phyloP scores from a whole-genome alignment of 805 yeast species.

The Saccharomycopsis babjevae region DNA sequence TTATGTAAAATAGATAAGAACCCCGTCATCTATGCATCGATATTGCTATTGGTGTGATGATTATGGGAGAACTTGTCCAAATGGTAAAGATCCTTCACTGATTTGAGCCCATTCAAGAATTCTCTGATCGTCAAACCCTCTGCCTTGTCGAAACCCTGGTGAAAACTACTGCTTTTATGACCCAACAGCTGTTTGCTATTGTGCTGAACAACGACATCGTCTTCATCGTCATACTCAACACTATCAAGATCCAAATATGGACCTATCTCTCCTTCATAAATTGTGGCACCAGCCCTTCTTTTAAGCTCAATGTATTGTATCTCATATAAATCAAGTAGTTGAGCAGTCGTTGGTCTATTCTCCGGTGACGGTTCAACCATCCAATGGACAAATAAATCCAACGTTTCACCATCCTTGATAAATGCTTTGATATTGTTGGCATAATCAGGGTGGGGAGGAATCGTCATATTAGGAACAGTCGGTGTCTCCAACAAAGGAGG shows the following conservation, averaged over 20 bases:
- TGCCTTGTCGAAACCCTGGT: background rate
- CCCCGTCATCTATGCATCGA: background rate
- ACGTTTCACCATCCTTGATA: slow-evolving; percentile 47
- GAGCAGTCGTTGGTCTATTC: slow-evolving; percentile 66
- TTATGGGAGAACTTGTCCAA: slow-evolving; percentile 2
- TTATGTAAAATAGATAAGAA: background rate
- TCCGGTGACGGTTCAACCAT: slow-evolving; percentile 83
- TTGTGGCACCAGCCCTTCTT: slow-evolving; percentile 85
- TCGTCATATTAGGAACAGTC: background rate
- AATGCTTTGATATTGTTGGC: background rate
- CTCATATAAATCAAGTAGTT: slow-evolving; percentile 62
- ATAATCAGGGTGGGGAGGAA: background rate
- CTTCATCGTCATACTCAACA: slow-evolving; percentile 5
- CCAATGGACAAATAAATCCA: slow-evolving; percentile 75
- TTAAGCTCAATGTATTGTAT: slow-evolving; percentile 67
- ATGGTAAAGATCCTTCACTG: background rate
- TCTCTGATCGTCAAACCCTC: slow-evolving; percentile 4
- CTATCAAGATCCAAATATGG: slow-evolving; percentile 32
- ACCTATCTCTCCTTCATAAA: slow-evolving; percentile 93
- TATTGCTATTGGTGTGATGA: background rate
- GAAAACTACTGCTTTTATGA: background rate
- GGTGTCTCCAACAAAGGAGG: background rate
- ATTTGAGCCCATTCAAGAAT: slow-evolving; percentile 3
- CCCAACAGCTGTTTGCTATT: slow-evolving; percentile 1
- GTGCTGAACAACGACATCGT: slow-evolving; percentile 6